Base-by-base conservation (phyloP, 768 basidiomycete species). In the Psilocybe azurescens region DNA sequence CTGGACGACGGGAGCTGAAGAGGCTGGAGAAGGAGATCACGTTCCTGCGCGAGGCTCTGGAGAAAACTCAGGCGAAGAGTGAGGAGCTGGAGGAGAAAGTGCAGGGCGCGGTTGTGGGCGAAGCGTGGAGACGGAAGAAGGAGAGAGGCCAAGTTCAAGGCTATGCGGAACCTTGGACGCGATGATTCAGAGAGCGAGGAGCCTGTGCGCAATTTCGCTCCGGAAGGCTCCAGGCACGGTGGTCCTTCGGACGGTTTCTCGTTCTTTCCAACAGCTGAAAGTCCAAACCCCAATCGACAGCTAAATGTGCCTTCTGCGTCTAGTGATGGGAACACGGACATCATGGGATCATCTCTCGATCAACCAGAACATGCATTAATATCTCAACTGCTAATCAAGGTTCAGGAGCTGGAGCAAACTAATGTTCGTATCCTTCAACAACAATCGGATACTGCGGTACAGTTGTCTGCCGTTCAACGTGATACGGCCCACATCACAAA, bases 21-120 rank as follows among this genome's bases (percentile, higher is more conserved):
- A 82, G 82, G 69, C 73, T 96, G 55, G 93, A 95, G 75, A 87
- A 86, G 71, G 94, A 96, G 78, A 90, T 96, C n/a, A 77, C 82
- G 57, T 78, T 79, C 4, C 80, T 96, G 32, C 82, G 87, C 50
- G 87, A 89, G 36, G 92, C 93, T 66, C 80, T 95, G 32, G 93
- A 95, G 69, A 81, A 82, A 68, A 89, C 89, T n/a, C 88, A 88
- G 66, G 84, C 83, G 44, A 83, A 79, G 69, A 89, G 89, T 66
- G 84, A 86, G 52, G 89, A 89, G 73, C 75, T 93, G 38, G 91
- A 93, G 74, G 83, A 87, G 72, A 86, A 85, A 69, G 83, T 87
- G 0, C 83, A 83, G 65, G 79, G 75, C 24, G 76, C 81, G 0
- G 75, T 75, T 9, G 75, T 78, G 20, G 75, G 80, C 59, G 80